Evolutionary conservation across 257 asterid genomes (phyloP).

Genomic region (Capsicum baccatum): DNA sequence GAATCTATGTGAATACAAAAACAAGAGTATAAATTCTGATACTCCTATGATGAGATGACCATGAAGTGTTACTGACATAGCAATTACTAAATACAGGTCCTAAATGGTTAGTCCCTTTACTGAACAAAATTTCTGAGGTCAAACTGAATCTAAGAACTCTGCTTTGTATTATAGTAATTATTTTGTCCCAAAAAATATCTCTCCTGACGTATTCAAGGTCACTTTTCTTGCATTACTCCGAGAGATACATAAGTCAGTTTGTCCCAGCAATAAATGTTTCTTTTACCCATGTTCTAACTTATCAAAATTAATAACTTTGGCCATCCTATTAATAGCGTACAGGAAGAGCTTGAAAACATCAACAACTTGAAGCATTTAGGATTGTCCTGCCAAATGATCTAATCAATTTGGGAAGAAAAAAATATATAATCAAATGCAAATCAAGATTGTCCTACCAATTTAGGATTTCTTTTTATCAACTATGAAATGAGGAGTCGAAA

Average conservation of each 20-base stretch:
- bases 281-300: neutral
- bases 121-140: neutral
- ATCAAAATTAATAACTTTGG: neutral
- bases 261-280: neutral
- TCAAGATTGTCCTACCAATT: neutral
- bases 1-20: neutral
- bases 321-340: neutral
- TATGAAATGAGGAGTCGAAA: neutral
- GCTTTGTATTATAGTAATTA: neutral
- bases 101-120: constrained; percentile 5
- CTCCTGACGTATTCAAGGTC: neutral
- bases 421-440: neutral
- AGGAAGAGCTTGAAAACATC: constrained; percentile 4
- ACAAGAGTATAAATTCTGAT: neutral
- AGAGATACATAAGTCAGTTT: neutral
- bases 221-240: constrained; percentile 12
- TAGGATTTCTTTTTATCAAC: neutral
- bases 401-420: neutral
- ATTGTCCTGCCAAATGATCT: neutral
- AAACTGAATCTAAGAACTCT: constrained; percentile 6
- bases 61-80: constrained; percentile 1
- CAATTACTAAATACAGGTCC: neutral
- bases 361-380: neutral
- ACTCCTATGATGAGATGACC: constrained; percentile 4
- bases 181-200: neutral